Percentiles rank a stretch among this genome's conserved stretches.
Evolutionary conservation across 257 asterid genomes (phyloP).

Genomic region (Solanum commersonii): DNA sequence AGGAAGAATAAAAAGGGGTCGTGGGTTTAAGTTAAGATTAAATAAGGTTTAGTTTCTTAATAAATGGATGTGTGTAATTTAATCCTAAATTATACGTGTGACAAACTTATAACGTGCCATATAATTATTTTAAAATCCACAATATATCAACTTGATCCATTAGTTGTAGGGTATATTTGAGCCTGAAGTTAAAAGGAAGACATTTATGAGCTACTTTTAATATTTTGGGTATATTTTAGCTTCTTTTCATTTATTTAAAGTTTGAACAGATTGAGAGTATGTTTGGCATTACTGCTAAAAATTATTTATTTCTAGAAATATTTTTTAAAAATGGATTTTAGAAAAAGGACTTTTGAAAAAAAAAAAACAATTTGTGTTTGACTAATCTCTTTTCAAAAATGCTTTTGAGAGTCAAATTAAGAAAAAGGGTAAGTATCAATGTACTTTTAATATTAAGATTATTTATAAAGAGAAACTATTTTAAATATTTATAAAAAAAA

Average conservation of each 20-base stretch:
- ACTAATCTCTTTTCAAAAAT: too few species aligned
- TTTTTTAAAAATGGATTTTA: too few species aligned
- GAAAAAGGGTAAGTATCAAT: too few species aligned
- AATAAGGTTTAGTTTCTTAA: not conserved
- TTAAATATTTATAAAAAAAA: too few species aligned
- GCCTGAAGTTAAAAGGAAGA: not conserved
- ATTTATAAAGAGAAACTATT: too few species aligned
- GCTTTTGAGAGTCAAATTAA: too few species aligned
- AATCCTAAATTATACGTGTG: not conserved
- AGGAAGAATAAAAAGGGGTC: not conserved
- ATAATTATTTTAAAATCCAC: not conserved
- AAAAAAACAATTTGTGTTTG: too few species aligned
- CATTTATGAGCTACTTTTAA: not conserved
- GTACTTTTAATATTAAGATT: too few species aligned
- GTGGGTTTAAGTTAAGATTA: not conserved
- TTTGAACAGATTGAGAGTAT: not conserved
- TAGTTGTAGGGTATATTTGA: not conserved
- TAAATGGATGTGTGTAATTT: not conserved
- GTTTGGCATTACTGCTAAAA: too few species aligned
- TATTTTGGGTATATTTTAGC: not conserved
- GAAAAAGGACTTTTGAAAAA: too few species aligned
- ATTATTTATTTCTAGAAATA: too few species aligned
- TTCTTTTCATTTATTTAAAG: not conserved
- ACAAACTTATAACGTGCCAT: not conserved
- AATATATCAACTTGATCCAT: not conserved